These are phyloP conservation scores for Psophocarpus tetragonolobus DNA, from an alignment of 306 rosid genomes.

Conservation along the genomic window DNA sequence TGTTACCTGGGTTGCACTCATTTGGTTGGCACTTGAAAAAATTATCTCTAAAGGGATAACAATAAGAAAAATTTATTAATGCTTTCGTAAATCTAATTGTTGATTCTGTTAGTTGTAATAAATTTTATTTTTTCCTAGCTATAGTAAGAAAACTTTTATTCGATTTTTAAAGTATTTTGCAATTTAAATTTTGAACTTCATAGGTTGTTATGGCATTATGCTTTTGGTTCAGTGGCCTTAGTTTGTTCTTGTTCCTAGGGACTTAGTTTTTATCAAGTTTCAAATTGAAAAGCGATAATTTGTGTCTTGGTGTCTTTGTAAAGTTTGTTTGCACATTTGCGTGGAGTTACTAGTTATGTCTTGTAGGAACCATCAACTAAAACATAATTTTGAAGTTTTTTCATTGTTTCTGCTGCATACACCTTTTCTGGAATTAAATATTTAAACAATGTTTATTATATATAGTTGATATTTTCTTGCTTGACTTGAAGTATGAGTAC, in stretches of 20 bases:
- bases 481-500: slow-evolving; percentile 11
- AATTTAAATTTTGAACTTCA: not conserved
- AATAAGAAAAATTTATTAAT: too few species aligned
- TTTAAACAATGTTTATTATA: not conserved
- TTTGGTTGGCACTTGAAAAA: too few species aligned
- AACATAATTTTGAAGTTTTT: slow-evolving; percentile 1
- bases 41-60: too few species aligned
- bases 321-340: slow-evolving; percentile 13
- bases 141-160: too few species aligned
- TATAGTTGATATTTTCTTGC: slow-evolving; percentile 15
- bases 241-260: not conserved
- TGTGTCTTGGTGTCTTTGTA: slow-evolving; percentile 2
- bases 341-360: slow-evolving; percentile 21
- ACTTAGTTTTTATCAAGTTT: not conserved
- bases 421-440: slow-evolving; percentile 7
- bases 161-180: too few species aligned
- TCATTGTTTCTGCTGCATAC: not conserved
- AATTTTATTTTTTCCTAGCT: too few species aligned
- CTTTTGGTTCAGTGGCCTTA: not conserved
- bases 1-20: too few species aligned
- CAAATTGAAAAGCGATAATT: not conserved
- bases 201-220: not conserved
- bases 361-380: slow-evolving; percentile 3
- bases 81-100: too few species aligned
- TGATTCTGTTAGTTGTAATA: too few species aligned